Conservation (phyloP, 257 asterid genomes). For the Haberlea rhodopensis region DNA sequence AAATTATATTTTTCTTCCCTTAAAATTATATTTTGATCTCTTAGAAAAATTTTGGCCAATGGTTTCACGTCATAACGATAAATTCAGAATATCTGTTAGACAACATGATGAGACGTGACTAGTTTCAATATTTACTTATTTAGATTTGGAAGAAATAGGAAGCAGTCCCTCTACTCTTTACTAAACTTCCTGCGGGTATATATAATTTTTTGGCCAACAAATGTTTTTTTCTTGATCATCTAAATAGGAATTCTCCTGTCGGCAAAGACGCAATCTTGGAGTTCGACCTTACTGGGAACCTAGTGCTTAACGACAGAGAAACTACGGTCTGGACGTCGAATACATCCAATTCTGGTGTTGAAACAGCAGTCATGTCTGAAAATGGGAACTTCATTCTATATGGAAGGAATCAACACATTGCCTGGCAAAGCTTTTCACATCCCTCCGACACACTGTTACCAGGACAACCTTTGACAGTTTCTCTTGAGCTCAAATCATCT, state of each 20-base stretch:
- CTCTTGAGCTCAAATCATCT: conserved; percentile 60
- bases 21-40: too few relatives aligned
- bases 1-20: too few relatives aligned
- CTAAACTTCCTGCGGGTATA: conserved; percentile 49
- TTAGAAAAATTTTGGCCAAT: too few relatives aligned
- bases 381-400: conserved; percentile 72
- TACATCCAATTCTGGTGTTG: conserved; percentile 48
- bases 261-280: conserved; percentile 67
- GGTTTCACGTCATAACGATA: too few relatives aligned
- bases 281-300: conserved; percentile 58
- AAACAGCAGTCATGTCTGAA: conserved; percentile 58
- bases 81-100: too few relatives aligned
- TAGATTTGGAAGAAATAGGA: neutral
- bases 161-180: conserved; percentile 40
- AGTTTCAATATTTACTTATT: neutral
- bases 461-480: conserved; percentile 64
- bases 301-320: conserved; percentile 48
- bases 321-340: conserved; percentile 72
- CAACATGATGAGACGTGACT: too few relatives aligned
- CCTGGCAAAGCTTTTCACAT: conserved; percentile 75
- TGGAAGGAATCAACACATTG: conserved; percentile 32
- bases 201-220: conserved; percentile 41
- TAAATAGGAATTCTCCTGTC: conserved; percentile 80
- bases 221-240: conserved; percentile 67
- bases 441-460: conserved; percentile 91